Base-by-base conservation (phyloP, 495 filamentous ascomycete genomes). In the Penicillium roqueforti region DNA sequence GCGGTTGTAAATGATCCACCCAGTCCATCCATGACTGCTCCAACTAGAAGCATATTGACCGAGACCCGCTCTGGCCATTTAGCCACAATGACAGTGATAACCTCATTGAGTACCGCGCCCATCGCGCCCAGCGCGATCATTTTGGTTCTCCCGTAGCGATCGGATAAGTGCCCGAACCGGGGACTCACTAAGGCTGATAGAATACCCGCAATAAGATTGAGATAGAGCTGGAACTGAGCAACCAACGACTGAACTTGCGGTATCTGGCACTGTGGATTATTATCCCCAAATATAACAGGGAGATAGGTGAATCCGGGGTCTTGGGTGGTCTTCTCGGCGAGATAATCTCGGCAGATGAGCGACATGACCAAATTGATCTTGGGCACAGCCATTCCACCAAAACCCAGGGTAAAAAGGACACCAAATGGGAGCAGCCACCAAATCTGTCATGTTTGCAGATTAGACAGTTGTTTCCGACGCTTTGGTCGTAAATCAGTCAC, bases 381-480 rank as follows among this genome's bases (percentile, higher is more conserved):
- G 8, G 87, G 89, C 4, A 95, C 88, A 3, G 88, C 70, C 22
- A 86, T 78, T 56, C 88, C 91, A 19, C 93, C 93, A 63, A 91
- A 90, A 0, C 90, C 91, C 39, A 95, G 72, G 1, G 88, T 87
- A 65, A 85, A 90, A 6, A 95, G 63, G 22, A 87, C 71, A 66
- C 88, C 90, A 4, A 88, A 86, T 0, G 80, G 83, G 9, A 98
- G 60, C 14, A 98, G 72, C 89, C 92, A 98, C 68, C 79, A 89
- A 32, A 96, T 80, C 89, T 95, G 50, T 28, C 20, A 32, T 31
- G 18, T 25, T 38, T 31, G 25, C 32, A 18, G 36, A 54, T 59
- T 26, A 62, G 44, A 45, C 54, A 45, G 37, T 14, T 56, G 40
- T 57, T 37, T 28, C 42, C 23, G 36, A 31, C 25, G 34, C 14